Evolutionary conservation across 345 rosid species (phyloP), one percentile per base, ranked within the genome.

Genomic region (Nephelium lappaceum): DNA sequence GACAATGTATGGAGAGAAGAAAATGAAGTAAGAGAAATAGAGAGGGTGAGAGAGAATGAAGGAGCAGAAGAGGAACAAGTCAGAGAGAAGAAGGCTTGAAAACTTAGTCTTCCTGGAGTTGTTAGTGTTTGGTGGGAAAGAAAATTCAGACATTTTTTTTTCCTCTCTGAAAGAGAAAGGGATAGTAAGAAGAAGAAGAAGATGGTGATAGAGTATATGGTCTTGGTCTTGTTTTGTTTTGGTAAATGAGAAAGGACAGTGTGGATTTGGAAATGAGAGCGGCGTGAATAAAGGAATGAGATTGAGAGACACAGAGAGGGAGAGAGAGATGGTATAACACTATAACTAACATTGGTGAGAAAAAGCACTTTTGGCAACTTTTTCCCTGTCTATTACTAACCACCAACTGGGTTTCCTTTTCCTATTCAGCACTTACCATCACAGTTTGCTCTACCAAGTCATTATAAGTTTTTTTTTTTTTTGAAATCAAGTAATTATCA

Each of bases 1-100:
- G 89, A 92, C 49, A 67, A 93, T 79, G 87, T 89, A 91, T 23
- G 95, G 96, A 1, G 87, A 89, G 87, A 93, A 86, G 87, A 90
- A 86, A 80, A 90, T 74, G 41, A 85, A 41, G 85, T 91, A 85
- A 61, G 85, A 87, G 72, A 88, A 47, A 79, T 87, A 82, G 6
- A 89, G 86, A 80, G 97, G 95, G 76, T 91, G 93, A 11, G 90
- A 90, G 73, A 89, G 31, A 42, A 89, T 43, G 83, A 88, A 82
- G 19, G 92, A 88, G 73, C 81, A 86, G 74, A 91, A 82, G 80
- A 86, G 70, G 75, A 81, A 78, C 18, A 93, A 75, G 58, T 86
- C 76, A 76, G 91, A 84, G 70, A 93, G 82, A 15, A 90, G 74
- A 76, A 85, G 87, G 66, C 83, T 81, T 2, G 86, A 80, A n/a